A percentile compares a stretch with the other conserved stretches of the same genome.
Conservation (phyloP, 176 grass and related monocot species). For the Secale cereale region DNA sequence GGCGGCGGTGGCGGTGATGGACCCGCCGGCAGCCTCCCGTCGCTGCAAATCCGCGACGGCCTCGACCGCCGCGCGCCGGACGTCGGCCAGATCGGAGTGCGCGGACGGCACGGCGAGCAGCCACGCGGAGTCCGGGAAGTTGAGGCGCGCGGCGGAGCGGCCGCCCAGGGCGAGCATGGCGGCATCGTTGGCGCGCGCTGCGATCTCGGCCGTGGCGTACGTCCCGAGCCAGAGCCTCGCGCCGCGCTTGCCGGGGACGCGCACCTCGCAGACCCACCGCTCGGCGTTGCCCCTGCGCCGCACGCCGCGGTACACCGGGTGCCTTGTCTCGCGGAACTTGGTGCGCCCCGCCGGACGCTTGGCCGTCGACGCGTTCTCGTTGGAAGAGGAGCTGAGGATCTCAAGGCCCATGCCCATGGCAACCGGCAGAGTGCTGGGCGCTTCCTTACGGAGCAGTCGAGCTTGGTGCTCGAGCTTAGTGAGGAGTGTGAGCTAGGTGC, state of each 20-base stretch:
- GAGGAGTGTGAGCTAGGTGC: neutral
- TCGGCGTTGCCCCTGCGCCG: slow-evolving; percentile 38
- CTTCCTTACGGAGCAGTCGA: neutral
- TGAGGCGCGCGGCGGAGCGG: slow-evolving; percentile 25
- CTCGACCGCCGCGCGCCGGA: slow-evolving; percentile 37
- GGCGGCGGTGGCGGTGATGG: neutral
- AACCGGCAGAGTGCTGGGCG: neutral
- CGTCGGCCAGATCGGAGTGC: slow-evolving; percentile 22
- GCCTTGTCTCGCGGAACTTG: slow-evolving; percentile 85
- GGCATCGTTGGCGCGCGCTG: slow-evolving; percentile 71
- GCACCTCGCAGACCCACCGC: slow-evolving; percentile 81
- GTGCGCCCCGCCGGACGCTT: slow-evolving; percentile 70
- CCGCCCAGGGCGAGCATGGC: slow-evolving; percentile 43
- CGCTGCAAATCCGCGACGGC: slow-evolving; percentile 38
- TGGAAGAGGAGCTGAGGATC: slow-evolving; percentile 1
- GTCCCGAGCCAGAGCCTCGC: slow-evolving; percentile 76
- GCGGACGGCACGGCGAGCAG: slow-evolving; percentile 32
- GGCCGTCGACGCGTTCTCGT: neutral
- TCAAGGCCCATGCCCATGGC: slow-evolving; percentile 22
- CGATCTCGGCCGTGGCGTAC: slow-evolving; percentile 52
- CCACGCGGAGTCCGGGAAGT: slow-evolving; percentile 67
- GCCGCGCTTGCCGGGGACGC: slow-evolving; percentile 52
- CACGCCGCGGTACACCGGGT: slow-evolving; percentile 81
- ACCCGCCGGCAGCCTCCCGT: neutral
- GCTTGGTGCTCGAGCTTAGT: neutral